Conservation (phyloP, 2,329 filamentous ascomycete species). For the Niveomyces coronatus region DNA sequence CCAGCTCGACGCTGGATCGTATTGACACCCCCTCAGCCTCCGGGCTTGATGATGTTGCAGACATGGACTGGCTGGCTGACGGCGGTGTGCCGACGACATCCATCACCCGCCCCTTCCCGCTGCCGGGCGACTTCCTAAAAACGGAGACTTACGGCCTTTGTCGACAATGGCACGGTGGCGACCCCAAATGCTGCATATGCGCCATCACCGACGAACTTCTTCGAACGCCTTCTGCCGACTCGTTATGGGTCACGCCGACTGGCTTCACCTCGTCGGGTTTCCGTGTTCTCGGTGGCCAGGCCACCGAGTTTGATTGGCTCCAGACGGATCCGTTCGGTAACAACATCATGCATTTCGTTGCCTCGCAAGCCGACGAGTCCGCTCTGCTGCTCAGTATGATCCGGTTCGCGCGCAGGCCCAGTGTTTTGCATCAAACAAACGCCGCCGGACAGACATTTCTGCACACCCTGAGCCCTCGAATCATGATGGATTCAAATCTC, state of each 20-base stretch:
- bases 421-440: conserved; percentile 20
- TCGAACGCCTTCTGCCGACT: conserved; percentile 9
- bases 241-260: conserved; percentile 19
- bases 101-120: conserved; percentile 18
- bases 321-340: conserved; percentile 35
- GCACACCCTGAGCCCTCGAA: conserved; percentile 28
- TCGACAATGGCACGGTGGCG: conserved; percentile 15
- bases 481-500: conserved; percentile 20
- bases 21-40: conserved; percentile 17
- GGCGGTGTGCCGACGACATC: conserved; percentile 16
- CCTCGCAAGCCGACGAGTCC: conserved; percentile 22
- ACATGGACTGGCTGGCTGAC: conserved; percentile 20
- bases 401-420: conserved; percentile 8
- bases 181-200: conserved; percentile 20
- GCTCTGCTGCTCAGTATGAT: conserved; percentile 21
- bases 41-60: conserved; percentile 12
- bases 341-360: conserved; percentile 36
- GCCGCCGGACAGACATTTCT: conserved; percentile 39
- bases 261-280: conserved; percentile 16
- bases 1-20: conserved; percentile 17
- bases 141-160: conserved; percentile 17
- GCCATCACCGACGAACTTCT: conserved; percentile 16
- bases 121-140: conserved; percentile 42
- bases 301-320: conserved; percentile 10
- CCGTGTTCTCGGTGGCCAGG: conserved; percentile 11